Evolutionary conservation across 352 stramenopile species (phyloP), one percentile per base, ranked within the genome.

Genomic region (Blastocystis sp.): DNA sequence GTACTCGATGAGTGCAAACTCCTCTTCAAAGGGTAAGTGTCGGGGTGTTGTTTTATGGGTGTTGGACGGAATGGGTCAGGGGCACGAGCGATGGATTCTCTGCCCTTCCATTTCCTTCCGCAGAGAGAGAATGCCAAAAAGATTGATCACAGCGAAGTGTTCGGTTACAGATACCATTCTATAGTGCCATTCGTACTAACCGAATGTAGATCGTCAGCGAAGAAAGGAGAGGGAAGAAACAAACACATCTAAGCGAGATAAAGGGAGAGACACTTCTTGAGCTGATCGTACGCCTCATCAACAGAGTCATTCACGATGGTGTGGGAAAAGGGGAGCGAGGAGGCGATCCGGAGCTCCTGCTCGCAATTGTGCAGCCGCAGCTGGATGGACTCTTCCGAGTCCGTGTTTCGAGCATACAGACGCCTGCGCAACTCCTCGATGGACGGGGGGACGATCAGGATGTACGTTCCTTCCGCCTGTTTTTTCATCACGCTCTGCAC

Each of bases 361-460:
- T 90, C 89, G 3, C 94, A 94, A 89, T 96, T 96, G 69, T 94
- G 91, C 3, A 97, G 79, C 45, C 94, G 93, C 62, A 95, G 87
- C 66, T 92, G 82, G 62, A 97, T 93, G 89, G 94, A 94, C 45
- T 96, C 93, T 88, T 96, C 93, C 48, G 91, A 94, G 89, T 97
- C 94, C 17, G 94, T 95, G 38, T 90, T 92, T 9, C 91, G 92
- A 28, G 92, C 92, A 81, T 93, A 92, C 69, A 97, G 90, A 34
- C 94, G 92, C 89, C 92, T 90, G 90, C 96, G 93, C 6, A 97
- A 91, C 80, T 95, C 94, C n/a, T 92, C 92, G 76, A 97, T 92
- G 54, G 92, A 95, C 19, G 94, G 94, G 60, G 94, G 94, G 61
- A 92, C 91, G 66, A 97, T 94, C 79, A 95, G 96, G 54, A 97